A percentile compares a stretch with the other conserved stretches of the same genome.
Conservation (phyloP, 352 stramenopile species). For the Phytophthora sp. region DNA sequence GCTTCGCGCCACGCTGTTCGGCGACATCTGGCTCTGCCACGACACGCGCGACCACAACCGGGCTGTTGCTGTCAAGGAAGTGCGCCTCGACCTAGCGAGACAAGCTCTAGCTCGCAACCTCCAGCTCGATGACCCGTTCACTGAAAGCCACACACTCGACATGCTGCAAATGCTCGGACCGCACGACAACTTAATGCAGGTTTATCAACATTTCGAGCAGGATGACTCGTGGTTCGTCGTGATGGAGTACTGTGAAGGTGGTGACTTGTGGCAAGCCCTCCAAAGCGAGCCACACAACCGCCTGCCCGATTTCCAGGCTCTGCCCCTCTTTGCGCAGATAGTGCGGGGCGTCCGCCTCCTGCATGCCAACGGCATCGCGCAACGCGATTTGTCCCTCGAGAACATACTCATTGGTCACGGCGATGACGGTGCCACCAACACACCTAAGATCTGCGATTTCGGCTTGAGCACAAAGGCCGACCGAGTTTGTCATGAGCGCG, state of each 20-base stretch:
- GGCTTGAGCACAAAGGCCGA: conserved; percentile 40
- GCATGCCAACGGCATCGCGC: conserved; percentile 47
- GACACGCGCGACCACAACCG: conserved; percentile 26
- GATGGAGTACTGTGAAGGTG: conserved; percentile 55
- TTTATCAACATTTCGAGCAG: conserved; percentile 46
- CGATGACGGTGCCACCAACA: not conserved
- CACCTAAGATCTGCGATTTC: conserved; percentile 63
- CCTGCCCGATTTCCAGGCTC: conserved; percentile 22
- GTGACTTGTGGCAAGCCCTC: conserved; percentile 45
- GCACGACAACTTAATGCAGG: conserved; percentile 50
- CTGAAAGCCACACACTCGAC: conserved; percentile 26
- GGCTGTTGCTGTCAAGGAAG: conserved; percentile 51
- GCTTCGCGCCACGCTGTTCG: conserved; percentile 42
- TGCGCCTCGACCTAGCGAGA: conserved; percentile 30
- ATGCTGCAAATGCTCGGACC: conserved; percentile 15
- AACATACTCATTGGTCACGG: conserved; percentile 64
- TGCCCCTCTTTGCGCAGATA: conserved; percentile 37
- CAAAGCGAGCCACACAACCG: conserved; percentile 20
- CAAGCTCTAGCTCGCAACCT: conserved; percentile 20
- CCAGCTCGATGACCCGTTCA: conserved; percentile 44
- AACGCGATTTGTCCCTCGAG: conserved; percentile 63
- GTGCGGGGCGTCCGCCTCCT: conserved; percentile 37
- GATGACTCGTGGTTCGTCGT: conserved; percentile 47
- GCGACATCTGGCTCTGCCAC: conserved; percentile 40
- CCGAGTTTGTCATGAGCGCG: conserved; percentile 19